Conservation (phyloP, 2,329 filamentous ascomycete species). For the Nothopassalora personata region DNA sequence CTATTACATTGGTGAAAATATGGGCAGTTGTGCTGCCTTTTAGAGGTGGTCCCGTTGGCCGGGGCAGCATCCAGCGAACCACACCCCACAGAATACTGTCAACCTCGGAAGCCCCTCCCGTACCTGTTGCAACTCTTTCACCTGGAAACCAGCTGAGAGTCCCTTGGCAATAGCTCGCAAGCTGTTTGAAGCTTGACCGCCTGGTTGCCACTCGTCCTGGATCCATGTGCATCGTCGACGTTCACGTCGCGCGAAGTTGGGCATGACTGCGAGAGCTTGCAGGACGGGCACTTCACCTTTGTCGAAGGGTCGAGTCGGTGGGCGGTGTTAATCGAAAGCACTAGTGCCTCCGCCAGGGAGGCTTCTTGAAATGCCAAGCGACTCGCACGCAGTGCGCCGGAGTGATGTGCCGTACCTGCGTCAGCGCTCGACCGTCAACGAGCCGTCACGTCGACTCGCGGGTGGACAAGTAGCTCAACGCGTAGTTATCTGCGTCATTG, state of each 20-base stretch:
- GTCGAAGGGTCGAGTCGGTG: neutral
- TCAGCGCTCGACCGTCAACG: neutral
- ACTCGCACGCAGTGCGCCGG: neutral
- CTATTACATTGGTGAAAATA: neutral
- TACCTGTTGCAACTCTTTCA: neutral
- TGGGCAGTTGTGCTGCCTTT: neutral
- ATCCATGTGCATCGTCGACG: neutral
- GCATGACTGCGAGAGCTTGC: neutral
- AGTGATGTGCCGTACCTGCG: conserved; percentile 3
- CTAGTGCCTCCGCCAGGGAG: neutral
- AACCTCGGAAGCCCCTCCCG: neutral
- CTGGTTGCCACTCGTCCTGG: neutral
- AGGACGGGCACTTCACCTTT: neutral
- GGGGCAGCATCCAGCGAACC: neutral
- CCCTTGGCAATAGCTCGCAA: neutral
- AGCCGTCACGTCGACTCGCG: neutral
- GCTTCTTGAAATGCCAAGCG: neutral
- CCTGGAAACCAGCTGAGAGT: neutral
- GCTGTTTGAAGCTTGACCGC: neutral
- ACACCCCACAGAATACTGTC: neutral
- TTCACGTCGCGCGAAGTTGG: neutral
- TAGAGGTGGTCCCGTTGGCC: neutral
- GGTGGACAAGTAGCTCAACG: neutral
- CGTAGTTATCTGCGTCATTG: conserved; percentile 18
- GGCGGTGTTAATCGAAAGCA: neutral